Evolutionary conservation across 495 filamentous ascomycete species (phyloP).

Genomic region (Aspergillus sparsus): DNA sequence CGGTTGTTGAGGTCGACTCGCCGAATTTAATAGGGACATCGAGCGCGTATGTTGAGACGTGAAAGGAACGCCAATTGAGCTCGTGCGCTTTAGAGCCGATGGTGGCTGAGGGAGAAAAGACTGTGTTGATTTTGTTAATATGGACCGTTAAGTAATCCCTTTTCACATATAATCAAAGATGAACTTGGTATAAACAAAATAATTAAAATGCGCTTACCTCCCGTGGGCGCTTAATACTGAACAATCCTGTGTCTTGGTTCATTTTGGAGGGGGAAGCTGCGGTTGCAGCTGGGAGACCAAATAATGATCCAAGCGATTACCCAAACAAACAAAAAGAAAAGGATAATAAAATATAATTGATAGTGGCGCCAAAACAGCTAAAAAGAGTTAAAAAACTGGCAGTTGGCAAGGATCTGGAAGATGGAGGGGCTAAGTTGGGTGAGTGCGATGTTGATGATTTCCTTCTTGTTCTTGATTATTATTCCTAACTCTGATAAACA

Average conservation of each 20-base stretch:
- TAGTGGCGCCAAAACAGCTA: no score
- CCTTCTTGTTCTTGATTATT: not conserved
- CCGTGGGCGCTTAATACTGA: conserved; percentile 71
- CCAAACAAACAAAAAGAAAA: conserved; percentile 4
- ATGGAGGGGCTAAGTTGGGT: not conserved
- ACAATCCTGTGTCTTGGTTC: conserved; percentile 75
- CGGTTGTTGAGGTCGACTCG: conserved; percentile 82
- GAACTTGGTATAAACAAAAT: not conserved
- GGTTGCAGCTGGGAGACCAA: conserved; percentile 27
- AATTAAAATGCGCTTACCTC: conserved; percentile 55
- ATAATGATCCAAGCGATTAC: not conserved
- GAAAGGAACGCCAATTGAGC: conserved; percentile 69
- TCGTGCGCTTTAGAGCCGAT: conserved; percentile 96
- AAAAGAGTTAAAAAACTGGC: not conserved
- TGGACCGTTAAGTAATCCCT: conserved; percentile 5
- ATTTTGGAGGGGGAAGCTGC: conserved; percentile 50
- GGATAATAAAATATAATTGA: no score
- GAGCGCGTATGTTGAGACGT: conserved; percentile 74
- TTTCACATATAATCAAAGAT: conserved; percentile 5
- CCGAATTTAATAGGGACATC: conserved; percentile 82
- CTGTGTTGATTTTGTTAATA: conserved; percentile 20
- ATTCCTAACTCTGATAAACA: conserved; percentile 20
- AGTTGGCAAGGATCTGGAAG: not conserved
- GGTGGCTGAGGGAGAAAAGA: conserved; percentile 73
- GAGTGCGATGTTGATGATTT: no score